These are phyloP conservation scores for Cajanus cajan DNA, from an alignment of 306 rosid genomes.

Conservation along the genomic window DNA sequence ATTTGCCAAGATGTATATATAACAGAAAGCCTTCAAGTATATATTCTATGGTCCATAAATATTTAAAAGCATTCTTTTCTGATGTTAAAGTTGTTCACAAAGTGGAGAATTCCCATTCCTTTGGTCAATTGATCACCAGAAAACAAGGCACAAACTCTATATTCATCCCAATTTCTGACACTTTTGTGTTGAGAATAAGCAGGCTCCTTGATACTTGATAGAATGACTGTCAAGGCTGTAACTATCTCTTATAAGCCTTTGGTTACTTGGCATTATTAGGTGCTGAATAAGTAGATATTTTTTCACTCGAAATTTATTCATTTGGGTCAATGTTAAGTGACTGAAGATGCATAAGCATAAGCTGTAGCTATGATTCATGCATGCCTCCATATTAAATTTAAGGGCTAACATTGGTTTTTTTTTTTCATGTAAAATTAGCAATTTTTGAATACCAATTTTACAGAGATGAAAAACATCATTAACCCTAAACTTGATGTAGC, in stretches of 20 bases:
- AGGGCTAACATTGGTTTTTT: background rate
- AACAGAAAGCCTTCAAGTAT: background rate
- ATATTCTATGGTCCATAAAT: background rate
- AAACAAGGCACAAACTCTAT: background rate
- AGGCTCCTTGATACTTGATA: background rate
- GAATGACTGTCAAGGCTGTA: background rate
- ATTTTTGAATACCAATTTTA: background rate
- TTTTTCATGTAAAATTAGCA: too few relatives aligned
- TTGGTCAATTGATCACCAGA: background rate
- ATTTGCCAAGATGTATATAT: background rate
- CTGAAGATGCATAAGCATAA: background rate
- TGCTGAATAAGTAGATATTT: background rate
- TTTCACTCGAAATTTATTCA: background rate
- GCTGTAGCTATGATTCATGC: background rate
- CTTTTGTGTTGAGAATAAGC: background rate
- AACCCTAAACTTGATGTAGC: background rate
- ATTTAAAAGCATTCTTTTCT: background rate
- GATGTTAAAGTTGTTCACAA: background rate
- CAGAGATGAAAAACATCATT: too few relatives aligned
- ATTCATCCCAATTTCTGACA: background rate
- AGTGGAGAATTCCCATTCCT: background rate
- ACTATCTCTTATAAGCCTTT: background rate
- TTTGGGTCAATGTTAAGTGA: background rate
- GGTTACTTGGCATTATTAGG: background rate
- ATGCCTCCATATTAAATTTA: background rate